phyloP scores from a whole-genome alignment of 352 stramenopile species.

The Pythium coloratum region DNA sequence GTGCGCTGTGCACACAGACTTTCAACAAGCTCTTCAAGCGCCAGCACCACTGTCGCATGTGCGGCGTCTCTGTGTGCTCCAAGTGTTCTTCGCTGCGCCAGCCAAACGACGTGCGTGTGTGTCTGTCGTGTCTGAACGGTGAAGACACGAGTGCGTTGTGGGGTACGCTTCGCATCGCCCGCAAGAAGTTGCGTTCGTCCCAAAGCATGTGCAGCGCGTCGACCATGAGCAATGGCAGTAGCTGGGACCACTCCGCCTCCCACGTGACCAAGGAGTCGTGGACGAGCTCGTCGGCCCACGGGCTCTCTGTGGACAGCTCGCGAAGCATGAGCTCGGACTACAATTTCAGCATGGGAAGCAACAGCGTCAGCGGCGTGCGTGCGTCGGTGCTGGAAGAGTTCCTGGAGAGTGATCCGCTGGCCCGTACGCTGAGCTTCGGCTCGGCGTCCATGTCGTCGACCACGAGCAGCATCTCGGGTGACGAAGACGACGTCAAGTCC shows the following conservation, averaged over 20 bases:
- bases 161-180: constrained; percentile 38
- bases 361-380: constrained; percentile 26
- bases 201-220: constrained; percentile 12
- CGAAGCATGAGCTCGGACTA: constrained; percentile 7
- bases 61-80: constrained; percentile 66
- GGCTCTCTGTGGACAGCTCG: constrained; percentile 10
- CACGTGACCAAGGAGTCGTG: constrained; percentile 34
- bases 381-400: constrained; percentile 26
- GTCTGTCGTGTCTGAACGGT: constrained; percentile 70
- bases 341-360: constrained; percentile 5
- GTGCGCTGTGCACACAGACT: constrained; percentile 57
- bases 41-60: constrained; percentile 79
- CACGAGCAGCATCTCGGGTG: constrained; percentile 26
- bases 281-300: constrained; percentile 23
- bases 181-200: constrained; percentile 36
- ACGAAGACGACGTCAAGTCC: constrained; percentile 57
- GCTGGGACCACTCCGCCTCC: constrained; percentile 20
- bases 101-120: constrained; percentile 52
- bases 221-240: constrained; percentile 8
- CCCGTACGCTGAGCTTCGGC: constrained; percentile 4
- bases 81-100: constrained; percentile 71
- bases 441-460: constrained; percentile 17
- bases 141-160: constrained; percentile 44
- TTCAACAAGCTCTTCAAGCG: constrained; percentile 74
- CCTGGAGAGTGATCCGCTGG: constrained; percentile 15